A percentile compares a stretch with the other conserved stretches of the same genome.
Evolutionary conservation across 148 eudicot species (phyloP).

Genomic region (Camellia granthamiana): DNA sequence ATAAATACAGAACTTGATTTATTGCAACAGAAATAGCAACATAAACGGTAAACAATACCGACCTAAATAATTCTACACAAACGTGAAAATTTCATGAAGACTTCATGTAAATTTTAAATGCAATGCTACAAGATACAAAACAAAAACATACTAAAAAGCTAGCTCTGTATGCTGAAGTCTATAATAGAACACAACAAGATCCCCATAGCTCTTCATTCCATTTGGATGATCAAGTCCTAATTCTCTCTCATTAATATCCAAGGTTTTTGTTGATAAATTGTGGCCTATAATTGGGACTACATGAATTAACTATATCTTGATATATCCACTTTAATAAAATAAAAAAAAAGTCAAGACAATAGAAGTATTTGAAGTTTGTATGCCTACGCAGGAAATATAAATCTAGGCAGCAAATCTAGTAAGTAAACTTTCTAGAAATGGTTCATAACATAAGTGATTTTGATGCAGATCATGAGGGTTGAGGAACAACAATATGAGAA

Average conservation of each 20-base stretch:
- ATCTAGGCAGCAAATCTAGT: background rate
- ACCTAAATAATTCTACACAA: background rate
- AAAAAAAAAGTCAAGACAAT: background rate
- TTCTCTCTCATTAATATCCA: too few relatives aligned
- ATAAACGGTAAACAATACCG: background rate
- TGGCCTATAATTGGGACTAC: too few relatives aligned
- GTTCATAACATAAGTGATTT: too few relatives aligned
- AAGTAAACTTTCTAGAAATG: too few relatives aligned
- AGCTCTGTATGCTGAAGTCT: conserved; percentile 92
- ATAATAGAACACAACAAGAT: conserved; percentile 97
- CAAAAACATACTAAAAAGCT: too few relatives aligned
- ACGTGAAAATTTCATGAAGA: too few relatives aligned
- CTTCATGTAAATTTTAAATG: too few relatives aligned
- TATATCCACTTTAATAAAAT: background rate
- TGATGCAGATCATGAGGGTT: too few relatives aligned
- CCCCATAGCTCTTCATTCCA: conserved; percentile 98
- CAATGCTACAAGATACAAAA: too few relatives aligned
- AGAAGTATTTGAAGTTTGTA: background rate
- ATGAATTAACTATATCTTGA: conserved; percentile 3
- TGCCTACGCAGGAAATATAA: background rate
- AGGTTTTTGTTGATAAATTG: too few relatives aligned
- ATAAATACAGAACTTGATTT: background rate
- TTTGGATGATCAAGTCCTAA: conserved; percentile 41
- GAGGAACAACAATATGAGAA: background rate
- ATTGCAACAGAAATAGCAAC: background rate